These are phyloP conservation scores for Aureobasidium musti DNA, from an alignment of 2,329 filamentous ascomycete genomes.

Conservation along the genomic window DNA sequence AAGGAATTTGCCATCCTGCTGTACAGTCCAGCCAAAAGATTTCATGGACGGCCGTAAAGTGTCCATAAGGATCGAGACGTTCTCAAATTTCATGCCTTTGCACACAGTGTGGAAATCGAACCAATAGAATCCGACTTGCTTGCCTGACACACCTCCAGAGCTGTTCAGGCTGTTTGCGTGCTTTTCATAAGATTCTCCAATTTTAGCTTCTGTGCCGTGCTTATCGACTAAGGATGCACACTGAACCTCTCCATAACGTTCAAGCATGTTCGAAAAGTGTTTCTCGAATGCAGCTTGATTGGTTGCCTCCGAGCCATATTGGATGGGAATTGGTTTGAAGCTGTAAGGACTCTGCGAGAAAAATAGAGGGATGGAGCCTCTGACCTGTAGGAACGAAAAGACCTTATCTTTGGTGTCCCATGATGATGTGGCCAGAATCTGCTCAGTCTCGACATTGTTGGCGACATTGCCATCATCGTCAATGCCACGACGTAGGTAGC, in stretches of 20 bases:
- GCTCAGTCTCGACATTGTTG: slow-evolving; percentile 93
- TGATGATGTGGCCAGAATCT: slow-evolving; percentile 73
- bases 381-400: slow-evolving; percentile 82
- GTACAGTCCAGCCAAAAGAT: slow-evolving; percentile 69
- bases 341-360: slow-evolving; percentile 95
- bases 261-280: slow-evolving; percentile 72
- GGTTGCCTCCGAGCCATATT: slow-evolving; percentile 76
- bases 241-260: slow-evolving; percentile 74
- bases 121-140: slow-evolving; percentile 77
- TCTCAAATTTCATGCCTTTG: slow-evolving; percentile 97
- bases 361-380: slow-evolving; percentile 91
- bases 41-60: slow-evolving; percentile 68
- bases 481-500: slow-evolving; percentile 86
- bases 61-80: slow-evolving; percentile 77
- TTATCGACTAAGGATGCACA: slow-evolving; percentile 86
- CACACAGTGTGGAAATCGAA: slow-evolving; percentile 95
- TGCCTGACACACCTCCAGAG: slow-evolving; percentile 55
- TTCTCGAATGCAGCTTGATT: slow-evolving; percentile 77
- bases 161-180: slow-evolving; percentile 68
- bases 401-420: slow-evolving; percentile 65
- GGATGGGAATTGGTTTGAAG: slow-evolving; percentile 79
- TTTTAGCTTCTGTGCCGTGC: slow-evolving; percentile 74
- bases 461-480: slow-evolving; percentile 87
- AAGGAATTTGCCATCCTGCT: slow-evolving; percentile 48
- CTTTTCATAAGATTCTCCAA: slow-evolving; percentile 76